Evolutionary conservation across 352 stramenopile genomes (phyloP), one percentile per base, ranked within the genome.

Genomic region (Plasmopara muralis): DNA sequence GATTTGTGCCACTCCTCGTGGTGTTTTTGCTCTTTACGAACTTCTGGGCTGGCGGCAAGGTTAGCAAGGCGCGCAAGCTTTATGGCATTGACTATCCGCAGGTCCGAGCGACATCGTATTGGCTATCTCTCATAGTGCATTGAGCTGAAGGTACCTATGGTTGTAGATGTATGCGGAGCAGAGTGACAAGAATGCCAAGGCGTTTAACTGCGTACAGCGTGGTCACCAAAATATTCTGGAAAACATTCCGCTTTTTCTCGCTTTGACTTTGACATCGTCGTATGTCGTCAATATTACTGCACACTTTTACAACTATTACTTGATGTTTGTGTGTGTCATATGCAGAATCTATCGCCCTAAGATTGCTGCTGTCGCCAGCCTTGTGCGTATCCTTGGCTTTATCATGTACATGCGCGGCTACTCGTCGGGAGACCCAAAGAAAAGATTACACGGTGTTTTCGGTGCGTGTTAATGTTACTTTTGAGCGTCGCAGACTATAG

Each of bases 171-270:
- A 96, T 64, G 86, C 84, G 0, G 82, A 96, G 51, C 67, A 92
- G 62, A 83, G 64, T 48, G 82, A 91, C 57, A 93, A 96, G 66
- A 82, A 97, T 57, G 86, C 74, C 47, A 90, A 78, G 55, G 82
- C 72, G 2, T 82, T 97, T 66, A 97, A 97, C 74, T 95, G 85
- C 50, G 68, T 96, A 49, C 91, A 97, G 66, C 74, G 90, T 41
- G 83, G 74, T 20, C 89, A 97, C 72, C 91, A 97, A 66, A 93
- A 97, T 60, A 63, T 95, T 40, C 68, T 97, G 38, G 89, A 97
- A 68, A 95, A 93, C 47, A 75, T 89, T 42, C 81, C 85, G 2
- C 48, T 74, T 1, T 90, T 85, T 47, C 57, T 90, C 18, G 48
- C 53, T 0, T 48, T 89, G 46, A 63, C 87, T 15, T 43, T 83